Evolutionary conservation across 805 yeast genomes (phyloP), one percentile per base, ranked within the genome.

Genomic region (Yarrowia phangngaensis): DNA sequence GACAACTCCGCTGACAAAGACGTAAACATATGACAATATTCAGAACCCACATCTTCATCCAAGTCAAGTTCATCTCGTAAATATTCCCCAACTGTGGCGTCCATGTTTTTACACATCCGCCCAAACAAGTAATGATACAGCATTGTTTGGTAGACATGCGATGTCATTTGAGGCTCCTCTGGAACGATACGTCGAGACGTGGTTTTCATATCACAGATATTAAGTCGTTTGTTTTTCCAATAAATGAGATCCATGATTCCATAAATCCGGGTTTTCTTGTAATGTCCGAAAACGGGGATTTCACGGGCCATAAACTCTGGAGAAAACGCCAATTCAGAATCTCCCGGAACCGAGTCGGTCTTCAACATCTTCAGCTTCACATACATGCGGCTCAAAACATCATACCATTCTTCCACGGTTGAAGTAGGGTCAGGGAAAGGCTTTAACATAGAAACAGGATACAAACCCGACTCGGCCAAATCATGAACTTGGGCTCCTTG

Each of bases 121-220:
- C 20, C 16, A 6, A 29, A 41, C 16, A 41, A 22, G 12, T 20
- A 41, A 13, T 41, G 48, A 8, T 41, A 41, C 7, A 30, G 29
- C 48, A 41, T 29, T 4, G 35, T 30, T 22, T 41, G 48, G 29
- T 41, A 22, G 12, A 15, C 16, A 13, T 41, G 48, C 3, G 34
- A 15, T 12, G 35, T 22, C 35, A 41, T 29, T 9, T 20, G 28
- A 4, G 29, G 22, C 20, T 29, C 34, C n/a, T 20, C 29, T 4
- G 48, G 48, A 9, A 23, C 28, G 9, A 7, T 6, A 5, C 35
- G 20, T 7, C 17, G 20, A 12, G 8, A n/a, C 4, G 36, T 29
- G 15, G 48, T 41, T 12, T 41, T 41, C 48, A 41, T 41, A 8
- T 41, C 48, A 16, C 48, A 41, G 7, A 41, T 41, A 35, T 22